These are phyloP conservation scores for Pleoardoris graminearum DNA, from an alignment of 2,329 filamentous ascomycete species.

Conservation along the genomic window DNA sequence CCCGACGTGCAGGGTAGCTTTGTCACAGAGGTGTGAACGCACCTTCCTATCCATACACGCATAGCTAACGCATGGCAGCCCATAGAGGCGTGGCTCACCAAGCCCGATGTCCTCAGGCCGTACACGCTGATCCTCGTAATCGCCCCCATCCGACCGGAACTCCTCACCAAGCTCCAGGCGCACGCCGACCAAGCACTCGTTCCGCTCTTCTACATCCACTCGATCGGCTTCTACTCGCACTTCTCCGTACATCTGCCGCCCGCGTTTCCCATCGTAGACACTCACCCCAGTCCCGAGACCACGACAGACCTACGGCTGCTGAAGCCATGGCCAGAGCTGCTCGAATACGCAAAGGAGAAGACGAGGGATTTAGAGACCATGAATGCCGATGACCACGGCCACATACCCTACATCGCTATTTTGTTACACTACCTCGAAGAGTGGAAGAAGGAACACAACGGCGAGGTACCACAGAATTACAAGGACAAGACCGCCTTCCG, in stretches of 20 bases:
- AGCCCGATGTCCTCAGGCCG: constrained; percentile 47
- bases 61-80: constrained; percentile 39
- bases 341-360: constrained; percentile 66
- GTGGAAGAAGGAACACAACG: constrained; percentile 75
- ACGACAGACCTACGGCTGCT: constrained; percentile 84
- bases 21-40: constrained; percentile 57
- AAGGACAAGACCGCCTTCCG: constrained; percentile 86
- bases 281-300: constrained; percentile 85
- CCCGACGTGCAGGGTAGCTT: constrained; percentile 84
- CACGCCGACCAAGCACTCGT: constrained; percentile 62
- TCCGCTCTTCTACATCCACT: constrained; percentile 81
- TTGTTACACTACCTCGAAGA: constrained; percentile 78
- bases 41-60: background rate
- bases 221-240: constrained; percentile 87
- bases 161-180: constrained; percentile 55
- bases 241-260: constrained; percentile 78
- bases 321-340: constrained; percentile 82
- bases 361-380: constrained; percentile 70
- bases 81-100: constrained; percentile 49
- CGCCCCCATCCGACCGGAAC: constrained; percentile 59
- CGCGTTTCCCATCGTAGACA: constrained; percentile 92
- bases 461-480: constrained; percentile 71
- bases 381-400: constrained; percentile 81
- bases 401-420: constrained; percentile 84
- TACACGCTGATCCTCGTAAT: constrained; percentile 66